Evolutionary conservation across 2,329 filamentous ascomycete species (phyloP).

Genomic region (Colletotrichum sp.): DNA sequence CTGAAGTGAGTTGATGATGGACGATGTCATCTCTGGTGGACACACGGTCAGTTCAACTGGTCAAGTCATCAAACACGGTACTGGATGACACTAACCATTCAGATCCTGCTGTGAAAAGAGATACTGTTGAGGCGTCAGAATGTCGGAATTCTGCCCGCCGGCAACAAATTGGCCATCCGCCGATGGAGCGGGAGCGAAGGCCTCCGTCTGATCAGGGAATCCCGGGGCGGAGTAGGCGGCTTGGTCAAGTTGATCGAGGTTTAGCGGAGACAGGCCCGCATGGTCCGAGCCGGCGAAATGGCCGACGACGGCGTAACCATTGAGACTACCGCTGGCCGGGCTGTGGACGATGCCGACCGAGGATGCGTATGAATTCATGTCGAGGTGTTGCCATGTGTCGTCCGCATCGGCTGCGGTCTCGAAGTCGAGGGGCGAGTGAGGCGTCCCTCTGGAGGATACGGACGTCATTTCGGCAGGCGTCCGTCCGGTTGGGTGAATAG

Average conservation of each 20-base stretch:
- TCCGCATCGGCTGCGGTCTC: constrained; percentile 44
- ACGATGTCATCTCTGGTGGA: constrained; percentile 28
- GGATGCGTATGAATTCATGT: constrained; percentile 38
- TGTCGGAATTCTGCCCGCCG: constrained; percentile 30
- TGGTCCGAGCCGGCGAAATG: constrained; percentile 36
- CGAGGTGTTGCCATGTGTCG: constrained; percentile 51
- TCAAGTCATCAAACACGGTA: neutral
- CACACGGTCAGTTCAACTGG: neutral
- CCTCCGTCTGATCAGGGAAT: constrained; percentile 35
- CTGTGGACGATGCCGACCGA: constrained; percentile 53
- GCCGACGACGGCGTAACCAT: constrained; percentile 54
- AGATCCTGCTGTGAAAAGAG: constrained; percentile 42
- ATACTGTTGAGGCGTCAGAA: constrained; percentile 43
- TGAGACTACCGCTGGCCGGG: constrained; percentile 56
- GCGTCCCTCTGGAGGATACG: constrained; percentile 42
- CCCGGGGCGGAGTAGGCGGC: constrained; percentile 37
- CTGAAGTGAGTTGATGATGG: constrained; percentile 37
- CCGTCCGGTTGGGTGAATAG: neutral
- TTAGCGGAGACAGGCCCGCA: constrained; percentile 45
- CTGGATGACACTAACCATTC: constrained; percentile 29
- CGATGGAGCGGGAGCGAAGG: constrained; percentile 32
- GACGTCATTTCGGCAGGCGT: constrained; percentile 37
- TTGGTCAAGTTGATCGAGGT: constrained; percentile 42
- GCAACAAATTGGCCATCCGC: constrained; percentile 35
- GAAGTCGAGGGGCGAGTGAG: constrained; percentile 45